Base-by-base conservation (phyloP, 2,329 filamentous ascomycete species). In the Graphilbum fragrans region DNA sequence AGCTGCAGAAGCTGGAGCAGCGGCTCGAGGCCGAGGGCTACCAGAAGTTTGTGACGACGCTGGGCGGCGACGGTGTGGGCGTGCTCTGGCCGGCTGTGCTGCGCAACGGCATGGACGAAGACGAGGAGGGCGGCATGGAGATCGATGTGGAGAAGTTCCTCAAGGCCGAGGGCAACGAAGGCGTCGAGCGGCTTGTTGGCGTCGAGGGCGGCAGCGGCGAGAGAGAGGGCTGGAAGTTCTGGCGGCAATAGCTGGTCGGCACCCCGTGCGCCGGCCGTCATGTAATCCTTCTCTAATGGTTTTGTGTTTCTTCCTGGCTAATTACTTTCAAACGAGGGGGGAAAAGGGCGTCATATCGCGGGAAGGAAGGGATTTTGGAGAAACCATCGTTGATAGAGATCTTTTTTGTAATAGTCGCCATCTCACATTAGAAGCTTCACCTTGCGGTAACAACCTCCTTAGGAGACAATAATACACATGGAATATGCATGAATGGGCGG, bases 61-160 rank as follows among this genome's bases (percentile, higher is more conserved):
- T 98, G 1, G 92, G 88, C 4, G 88, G 90, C 32, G 86, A 95
- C 53, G 92, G 92, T 12, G 86, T 98, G 1, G 92, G 92, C 31
- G 86, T 98, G 2, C 71, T 98, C 5, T 94, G 85, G 78, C 92
- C 92, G 1, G 92, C 92, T 0, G 82, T 95, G 0, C 66, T 95
- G 21, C 85, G 86, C 57, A 94, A 93, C 46, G 85, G 82, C 6
- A 77, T 74, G n/a, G 78, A 82, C 31, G 81, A 86, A 53, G 82
- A 86, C 49, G 69, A 75, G 1, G 76, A 86, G 48, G 86, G 86
- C 27, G 86, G 86, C 20, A 86, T 92, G 65, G 88, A 95, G 62
- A 96, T 98, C 53, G 85, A 94, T 52, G 72, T 90, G 53, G 86
- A 95, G 44, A 70, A 69, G 45, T 77, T 98, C 57, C 69, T 96